Base-by-base conservation (phyloP, 768 basidiomycete species). In the Sarcomyxa edulis region DNA sequence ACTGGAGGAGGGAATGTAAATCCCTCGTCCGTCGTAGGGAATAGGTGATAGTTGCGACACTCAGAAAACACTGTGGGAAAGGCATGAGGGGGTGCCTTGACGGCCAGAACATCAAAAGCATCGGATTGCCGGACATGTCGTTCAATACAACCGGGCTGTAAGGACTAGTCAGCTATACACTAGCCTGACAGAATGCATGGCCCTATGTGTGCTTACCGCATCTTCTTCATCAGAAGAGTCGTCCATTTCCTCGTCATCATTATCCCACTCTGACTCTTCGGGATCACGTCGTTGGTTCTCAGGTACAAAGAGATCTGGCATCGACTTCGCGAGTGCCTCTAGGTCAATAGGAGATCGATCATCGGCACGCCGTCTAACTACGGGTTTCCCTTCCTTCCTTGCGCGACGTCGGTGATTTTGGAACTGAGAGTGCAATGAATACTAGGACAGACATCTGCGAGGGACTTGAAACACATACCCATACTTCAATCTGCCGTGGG, bases 321-420 rank as follows among this genome's bases (percentile, higher is more conserved):
- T 63, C 11, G 42, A 40, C 14, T 46, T 37, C 22, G 53, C 54
- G 8, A 65, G 36, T 2, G 38, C 43, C n/a, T 52, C 47, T 5
- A 66, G 31, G 0, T 49, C 46, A 2, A 60, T 24, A 0, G 56
- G 58, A 3, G 49, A 43, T 2, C 42, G 45, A 7, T 55, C 50
- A 2, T 39, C 15, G 2, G 49, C 23, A 1, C 44, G 4, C 15
- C 55, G 39, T 32, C 54, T 58, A 3, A 29, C 42, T 6, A 59
- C 19, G 6, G 6, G 9, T 29, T 29, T 54, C 5, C 59, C 59
- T 12, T 60, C 65, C 31, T 49, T 55, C 30, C 52, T 65, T 1
- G 61, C 58, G 7, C 68, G 64, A 35, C 58, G 60, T 3, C 76
- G 66, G 26, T 68, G 69, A 24, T 78, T 78, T 54, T 78, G 76